phyloP scores from a whole-genome alignment of 1,284 basidiomycete genomes.

The Pseudozyma flocculosa region DNA sequence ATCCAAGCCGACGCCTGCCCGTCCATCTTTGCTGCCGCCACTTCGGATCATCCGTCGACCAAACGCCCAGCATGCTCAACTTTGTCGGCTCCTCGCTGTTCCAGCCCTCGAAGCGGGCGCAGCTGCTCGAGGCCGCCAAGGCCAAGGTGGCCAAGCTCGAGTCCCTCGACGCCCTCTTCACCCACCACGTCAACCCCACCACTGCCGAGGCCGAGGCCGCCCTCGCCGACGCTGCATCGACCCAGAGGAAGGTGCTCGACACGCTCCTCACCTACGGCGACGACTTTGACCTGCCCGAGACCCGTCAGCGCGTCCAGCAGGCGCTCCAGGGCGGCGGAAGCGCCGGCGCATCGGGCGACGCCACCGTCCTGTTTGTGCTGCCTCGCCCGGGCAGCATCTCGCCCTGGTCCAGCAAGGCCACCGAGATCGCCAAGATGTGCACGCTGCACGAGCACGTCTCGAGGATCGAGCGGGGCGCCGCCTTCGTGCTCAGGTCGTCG shows the following conservation, averaged over 20 bases:
- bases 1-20: no score
- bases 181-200: constrained; percentile 78
- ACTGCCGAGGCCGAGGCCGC: constrained; percentile 63
- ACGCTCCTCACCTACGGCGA: constrained; percentile 86
- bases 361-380: constrained; percentile 45
- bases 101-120: constrained; percentile 66
- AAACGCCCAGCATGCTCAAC: constrained; percentile 43
- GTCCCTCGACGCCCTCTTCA: constrained; percentile 78
- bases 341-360: constrained; percentile 60
- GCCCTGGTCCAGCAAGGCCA: constrained; percentile 97
- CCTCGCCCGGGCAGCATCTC: constrained; percentile 65
- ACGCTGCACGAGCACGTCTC: constrained; percentile 71
- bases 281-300: constrained; percentile 65
- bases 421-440: constrained; percentile 81
- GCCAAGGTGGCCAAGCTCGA: constrained; percentile 64
- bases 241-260: constrained; percentile 66
- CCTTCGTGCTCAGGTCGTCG: constrained; percentile 69
- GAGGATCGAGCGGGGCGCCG: constrained; percentile 80
- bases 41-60: no score
- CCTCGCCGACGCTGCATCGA: constrained; percentile 63
- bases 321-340: constrained; percentile 19
- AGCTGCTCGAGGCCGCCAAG: constrained; percentile 70
- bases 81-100: constrained; percentile 58
- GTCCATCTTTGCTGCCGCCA: no score
- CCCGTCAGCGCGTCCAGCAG: constrained; percentile 60